Evolutionary conservation across 164 flowering plant species (phyloP).

Genomic region (Cinnamomum micranthum): DNA sequence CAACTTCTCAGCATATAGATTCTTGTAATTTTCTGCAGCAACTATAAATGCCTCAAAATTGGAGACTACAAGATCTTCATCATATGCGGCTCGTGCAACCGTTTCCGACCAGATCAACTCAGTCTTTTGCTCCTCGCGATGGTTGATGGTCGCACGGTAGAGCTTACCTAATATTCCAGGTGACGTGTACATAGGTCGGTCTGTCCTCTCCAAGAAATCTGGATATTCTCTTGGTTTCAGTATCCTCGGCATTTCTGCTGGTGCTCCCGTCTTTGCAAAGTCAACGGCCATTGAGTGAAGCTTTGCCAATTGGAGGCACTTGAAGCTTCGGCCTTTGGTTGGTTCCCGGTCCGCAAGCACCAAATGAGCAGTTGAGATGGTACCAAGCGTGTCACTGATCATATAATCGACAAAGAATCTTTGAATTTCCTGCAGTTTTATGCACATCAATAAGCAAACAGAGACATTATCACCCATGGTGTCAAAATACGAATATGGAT

Average conservation of each 20-base stretch:
- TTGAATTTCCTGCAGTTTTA: conserved; percentile 72
- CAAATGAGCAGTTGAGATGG: conserved; percentile 74
- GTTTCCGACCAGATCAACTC: conserved; percentile 26
- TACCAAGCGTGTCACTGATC: conserved; percentile 82
- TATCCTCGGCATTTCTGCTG: conserved; percentile 80
- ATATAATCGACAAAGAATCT: conserved; percentile 86
- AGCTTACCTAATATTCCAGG: conserved; percentile 71
- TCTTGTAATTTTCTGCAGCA: conserved; percentile 49
- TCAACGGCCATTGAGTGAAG: conserved; percentile 98
- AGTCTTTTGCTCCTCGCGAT: conserved; percentile 17
- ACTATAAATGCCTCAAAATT: conserved; percentile 66
- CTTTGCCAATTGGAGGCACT: conserved; percentile 73
- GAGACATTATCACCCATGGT: too few species aligned
- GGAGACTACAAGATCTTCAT: conserved; percentile 58
- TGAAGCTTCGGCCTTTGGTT: conserved; percentile 61
- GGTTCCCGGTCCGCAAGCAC: conserved; percentile 84
- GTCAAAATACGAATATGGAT: too few species aligned
- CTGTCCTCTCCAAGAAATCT: conserved; percentile 85
- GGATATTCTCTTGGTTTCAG: conserved; percentile 79
- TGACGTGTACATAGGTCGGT: conserved; percentile 58
- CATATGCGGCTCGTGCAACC: conserved; percentile 40
- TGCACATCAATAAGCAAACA: neutral
- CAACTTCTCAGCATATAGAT: conserved; percentile 54
- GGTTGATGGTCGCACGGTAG: conserved; percentile 51
- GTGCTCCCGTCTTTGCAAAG: conserved; percentile 94